phyloP scores from a whole-genome alignment of 768 basidiomycete species.

The Pleurotus ostreatus region DNA sequence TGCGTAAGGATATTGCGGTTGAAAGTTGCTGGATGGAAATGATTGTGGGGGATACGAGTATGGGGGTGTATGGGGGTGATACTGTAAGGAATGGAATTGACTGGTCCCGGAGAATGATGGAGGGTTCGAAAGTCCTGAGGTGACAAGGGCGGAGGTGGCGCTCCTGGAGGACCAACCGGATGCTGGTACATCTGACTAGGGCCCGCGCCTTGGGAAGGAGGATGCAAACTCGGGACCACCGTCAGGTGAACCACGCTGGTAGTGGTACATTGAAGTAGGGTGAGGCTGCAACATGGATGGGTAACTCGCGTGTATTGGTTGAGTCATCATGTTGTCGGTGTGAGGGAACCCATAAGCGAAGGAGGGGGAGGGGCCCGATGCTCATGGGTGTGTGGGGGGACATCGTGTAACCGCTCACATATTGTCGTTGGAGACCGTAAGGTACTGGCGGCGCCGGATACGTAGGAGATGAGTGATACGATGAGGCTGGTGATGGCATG shows the following conservation, averaged over 20 bases:
- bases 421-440: slow-evolving; percentile 16
- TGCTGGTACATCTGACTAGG: slow-evolving; percentile 21
- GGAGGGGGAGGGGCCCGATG: slow-evolving; percentile 30
- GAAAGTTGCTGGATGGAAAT: slow-evolving; percentile 33
- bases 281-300: slow-evolving; percentile 35
- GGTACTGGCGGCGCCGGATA: background rate
- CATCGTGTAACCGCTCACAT: slow-evolving; percentile 45
- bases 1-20: slow-evolving; percentile 30
- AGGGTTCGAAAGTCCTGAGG: slow-evolving; percentile 19
- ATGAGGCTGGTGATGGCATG: slow-evolving; percentile 21
- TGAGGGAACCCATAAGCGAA: slow-evolving; percentile 33
- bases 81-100: slow-evolving; percentile 31
- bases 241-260: slow-evolving; percentile 30
- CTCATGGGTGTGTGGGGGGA: slow-evolving; percentile 34
- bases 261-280: slow-evolving; percentile 30
- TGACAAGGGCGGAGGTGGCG: slow-evolving; percentile 20
- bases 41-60: slow-evolving; percentile 34
- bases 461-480: slow-evolving; percentile 20
- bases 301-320: slow-evolving; percentile 37
- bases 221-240: slow-evolving; percentile 22
- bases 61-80: slow-evolving; percentile 25
- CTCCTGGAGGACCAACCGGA: slow-evolving; percentile 11
- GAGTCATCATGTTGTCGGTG: slow-evolving; percentile 30
- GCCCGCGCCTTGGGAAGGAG: slow-evolving; percentile 11
- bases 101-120: slow-evolving; percentile 21